These are phyloP conservation scores for Phytophthora meadii DNA, from an alignment of 352 stramenopile species.

Conservation along the genomic window DNA sequence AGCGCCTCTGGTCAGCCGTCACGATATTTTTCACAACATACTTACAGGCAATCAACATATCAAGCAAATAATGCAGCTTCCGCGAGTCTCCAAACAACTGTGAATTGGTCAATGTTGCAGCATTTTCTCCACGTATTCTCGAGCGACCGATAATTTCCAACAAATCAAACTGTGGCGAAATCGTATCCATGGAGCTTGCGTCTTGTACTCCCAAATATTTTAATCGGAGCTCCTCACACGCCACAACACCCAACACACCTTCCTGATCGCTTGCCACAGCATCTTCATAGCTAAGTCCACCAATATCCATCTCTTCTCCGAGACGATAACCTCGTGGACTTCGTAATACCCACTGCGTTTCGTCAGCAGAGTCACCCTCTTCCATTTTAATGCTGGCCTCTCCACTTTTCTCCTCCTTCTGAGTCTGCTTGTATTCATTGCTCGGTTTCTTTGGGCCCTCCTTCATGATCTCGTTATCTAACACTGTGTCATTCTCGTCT, in stretches of 20 bases:
- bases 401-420: constrained; percentile 1
- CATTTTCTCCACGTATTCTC: constrained; percentile 65
- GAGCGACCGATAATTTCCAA: constrained; percentile 80
- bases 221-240: constrained; percentile 67
- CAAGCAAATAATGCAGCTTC: constrained; percentile 85
- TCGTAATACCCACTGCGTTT: constrained; percentile 58
- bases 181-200: constrained; percentile 56
- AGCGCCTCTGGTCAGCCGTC: constrained; percentile 65
- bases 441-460: constrained; percentile 13
- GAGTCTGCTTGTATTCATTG: constrained; percentile 3
- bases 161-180: constrained; percentile 77
- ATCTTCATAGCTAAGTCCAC: constrained; percentile 62
- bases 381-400: constrained; percentile 30
- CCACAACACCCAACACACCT: constrained; percentile 73
- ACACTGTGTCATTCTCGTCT: constrained; percentile 11
- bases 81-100: constrained; percentile 71
- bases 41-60: constrained; percentile 69
- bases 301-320: constrained; percentile 64
- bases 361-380: constrained; percentile 34
- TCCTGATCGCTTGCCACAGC: constrained; percentile 51
- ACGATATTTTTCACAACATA: constrained; percentile 85
- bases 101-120: constrained; percentile 59
- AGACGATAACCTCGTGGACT: constrained; percentile 73
- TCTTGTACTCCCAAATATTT: constrained; percentile 75
- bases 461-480: constrained; percentile 16